These are phyloP conservation scores for Macrophomina pseudophaseolina DNA, from an alignment of 2,329 filamentous ascomycete species.

Conservation along the genomic window DNA sequence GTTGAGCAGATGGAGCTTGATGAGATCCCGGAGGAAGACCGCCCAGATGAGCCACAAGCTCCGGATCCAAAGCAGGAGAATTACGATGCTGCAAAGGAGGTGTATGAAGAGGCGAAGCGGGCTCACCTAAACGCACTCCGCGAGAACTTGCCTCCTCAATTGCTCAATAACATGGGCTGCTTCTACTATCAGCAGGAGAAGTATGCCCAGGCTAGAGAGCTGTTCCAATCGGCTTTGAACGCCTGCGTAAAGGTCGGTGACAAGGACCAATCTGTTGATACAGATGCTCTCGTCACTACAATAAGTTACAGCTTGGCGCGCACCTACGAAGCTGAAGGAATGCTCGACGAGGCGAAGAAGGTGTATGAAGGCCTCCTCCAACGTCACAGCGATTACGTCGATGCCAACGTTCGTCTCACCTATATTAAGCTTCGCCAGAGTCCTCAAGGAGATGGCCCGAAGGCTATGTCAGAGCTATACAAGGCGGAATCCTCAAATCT, in stretches of 20 bases:
- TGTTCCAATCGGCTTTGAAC: constrained; percentile 90
- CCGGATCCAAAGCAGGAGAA: constrained; percentile 35
- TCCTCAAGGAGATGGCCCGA: constrained; percentile 83
- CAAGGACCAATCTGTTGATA: constrained; percentile 77
- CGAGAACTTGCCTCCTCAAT: constrained; percentile 81
- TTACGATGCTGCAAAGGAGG: constrained; percentile 41
- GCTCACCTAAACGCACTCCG: constrained; percentile 63
- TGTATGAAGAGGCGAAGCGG: constrained; percentile 52
- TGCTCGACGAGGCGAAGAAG: constrained; percentile 81
- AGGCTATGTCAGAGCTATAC: constrained; percentile 83
- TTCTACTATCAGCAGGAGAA: constrained; percentile 91
- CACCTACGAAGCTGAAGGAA: constrained; percentile 85
- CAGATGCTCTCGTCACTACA: constrained; percentile 89
- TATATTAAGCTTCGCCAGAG: constrained; percentile 85
- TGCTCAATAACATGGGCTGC: constrained; percentile 96
- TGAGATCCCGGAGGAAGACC: constrained; percentile 72
- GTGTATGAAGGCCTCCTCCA: constrained; percentile 86
- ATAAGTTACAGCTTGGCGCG: constrained; percentile 96
- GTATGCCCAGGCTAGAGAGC: constrained; percentile 76
- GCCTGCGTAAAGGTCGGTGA: constrained; percentile 83
- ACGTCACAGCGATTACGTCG: constrained; percentile 89
- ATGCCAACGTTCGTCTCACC: constrained; percentile 84
- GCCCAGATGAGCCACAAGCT: constrained; percentile 49
- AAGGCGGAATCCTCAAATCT: constrained; percentile 83
- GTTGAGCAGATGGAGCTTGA: constrained; percentile 90